Conservation (phyloP, 768 basidiomycete species). For the Suillus plorans region DNA sequence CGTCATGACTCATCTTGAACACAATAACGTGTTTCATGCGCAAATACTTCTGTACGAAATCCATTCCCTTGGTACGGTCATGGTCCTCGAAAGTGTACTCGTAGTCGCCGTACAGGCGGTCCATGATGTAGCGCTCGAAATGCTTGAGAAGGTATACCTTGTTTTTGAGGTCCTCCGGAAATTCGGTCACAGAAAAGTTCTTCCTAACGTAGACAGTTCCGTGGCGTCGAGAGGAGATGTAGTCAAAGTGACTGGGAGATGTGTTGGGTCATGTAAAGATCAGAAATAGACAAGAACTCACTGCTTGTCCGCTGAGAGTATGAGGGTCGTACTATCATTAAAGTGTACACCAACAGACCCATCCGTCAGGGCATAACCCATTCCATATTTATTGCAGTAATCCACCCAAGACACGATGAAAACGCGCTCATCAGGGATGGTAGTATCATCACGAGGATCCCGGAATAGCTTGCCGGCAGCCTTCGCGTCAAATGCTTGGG, state of each 20-base stretch:
- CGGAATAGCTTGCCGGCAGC: conserved; percentile 63
- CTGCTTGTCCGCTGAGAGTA: conserved; percentile 86
- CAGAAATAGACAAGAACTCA: conserved; percentile 37
- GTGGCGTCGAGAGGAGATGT: conserved; percentile 66
- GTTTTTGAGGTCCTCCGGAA: conserved; percentile 81
- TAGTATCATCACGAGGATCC: conserved; percentile 55
- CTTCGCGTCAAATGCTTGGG: conserved; percentile 68
- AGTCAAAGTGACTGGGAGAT: conserved; percentile 78
- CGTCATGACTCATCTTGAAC: conserved; percentile 94
- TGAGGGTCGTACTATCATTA: conserved; percentile 89
- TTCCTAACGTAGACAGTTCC: conserved; percentile 72
- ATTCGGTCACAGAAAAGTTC: conserved; percentile 64
- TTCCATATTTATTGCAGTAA: conserved; percentile 99
- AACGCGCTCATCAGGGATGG: conserved; percentile 65
- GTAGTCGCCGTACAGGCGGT: conserved; percentile 81
- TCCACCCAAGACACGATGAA: conserved; percentile 99
- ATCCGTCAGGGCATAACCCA: conserved; percentile 97
- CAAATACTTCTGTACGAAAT: conserved; percentile 93
- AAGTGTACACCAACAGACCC: conserved; percentile 95
- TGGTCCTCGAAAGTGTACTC: conserved; percentile 77
- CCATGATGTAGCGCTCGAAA: conserved; percentile 94
- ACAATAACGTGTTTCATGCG: conserved; percentile 97
- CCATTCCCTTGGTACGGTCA: conserved; percentile 78
- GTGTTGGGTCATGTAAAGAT: background rate
- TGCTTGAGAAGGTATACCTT: conserved; percentile 93